A percentile compares a stretch with the other conserved stretches of the same genome.
These are phyloP conservation scores for Viola pubescens DNA, from an alignment of 441 rosid species.

Conservation along the genomic window DNA sequence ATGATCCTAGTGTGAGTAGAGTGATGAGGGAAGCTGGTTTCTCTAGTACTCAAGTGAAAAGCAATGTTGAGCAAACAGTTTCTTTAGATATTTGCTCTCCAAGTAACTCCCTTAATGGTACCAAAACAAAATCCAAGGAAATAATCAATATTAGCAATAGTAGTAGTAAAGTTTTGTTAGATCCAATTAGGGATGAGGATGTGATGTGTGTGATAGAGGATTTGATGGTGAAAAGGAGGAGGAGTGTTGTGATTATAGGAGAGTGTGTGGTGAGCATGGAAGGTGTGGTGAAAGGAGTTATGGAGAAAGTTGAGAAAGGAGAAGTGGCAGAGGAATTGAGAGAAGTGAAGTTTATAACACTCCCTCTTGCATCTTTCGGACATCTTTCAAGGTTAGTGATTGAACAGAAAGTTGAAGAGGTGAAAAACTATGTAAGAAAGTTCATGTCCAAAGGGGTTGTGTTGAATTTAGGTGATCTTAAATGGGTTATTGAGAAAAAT, in stretches of 20 bases:
- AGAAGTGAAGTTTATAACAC: constrained; percentile 40
- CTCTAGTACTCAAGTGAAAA: constrained; percentile 61
- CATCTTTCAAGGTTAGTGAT: constrained; percentile 39
- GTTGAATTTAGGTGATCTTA: constrained; percentile 56
- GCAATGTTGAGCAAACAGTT: constrained; percentile 53
- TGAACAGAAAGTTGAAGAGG: constrained; percentile 43
- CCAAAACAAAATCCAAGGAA: constrained; percentile 40
- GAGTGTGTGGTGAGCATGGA: constrained; percentile 36
- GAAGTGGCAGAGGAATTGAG: constrained; percentile 51
- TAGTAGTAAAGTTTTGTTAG: constrained; percentile 13
- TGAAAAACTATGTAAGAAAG: constrained; percentile 33
- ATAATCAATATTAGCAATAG: constrained; percentile 14
- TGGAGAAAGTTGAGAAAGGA: constrained; percentile 39
- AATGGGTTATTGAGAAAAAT: constrained; percentile 38
- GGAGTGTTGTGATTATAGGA: constrained; percentile 48
- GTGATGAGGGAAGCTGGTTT: constrained; percentile 85
- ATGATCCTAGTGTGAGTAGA: constrained; percentile 73
- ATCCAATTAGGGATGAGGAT: constrained; percentile 35
- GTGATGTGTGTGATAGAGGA: constrained; percentile 34
- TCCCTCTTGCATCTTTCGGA: constrained; percentile 35
- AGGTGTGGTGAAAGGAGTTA: constrained; percentile 38
- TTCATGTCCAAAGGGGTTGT: constrained; percentile 39
- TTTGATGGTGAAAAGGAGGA: constrained; percentile 31
- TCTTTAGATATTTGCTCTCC: constrained; percentile 39
- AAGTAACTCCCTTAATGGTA: constrained; percentile 18